Evolutionary conservation across 495 filamentous ascomycete species (phyloP).

Genomic region (Jackrogersella minutella): DNA sequence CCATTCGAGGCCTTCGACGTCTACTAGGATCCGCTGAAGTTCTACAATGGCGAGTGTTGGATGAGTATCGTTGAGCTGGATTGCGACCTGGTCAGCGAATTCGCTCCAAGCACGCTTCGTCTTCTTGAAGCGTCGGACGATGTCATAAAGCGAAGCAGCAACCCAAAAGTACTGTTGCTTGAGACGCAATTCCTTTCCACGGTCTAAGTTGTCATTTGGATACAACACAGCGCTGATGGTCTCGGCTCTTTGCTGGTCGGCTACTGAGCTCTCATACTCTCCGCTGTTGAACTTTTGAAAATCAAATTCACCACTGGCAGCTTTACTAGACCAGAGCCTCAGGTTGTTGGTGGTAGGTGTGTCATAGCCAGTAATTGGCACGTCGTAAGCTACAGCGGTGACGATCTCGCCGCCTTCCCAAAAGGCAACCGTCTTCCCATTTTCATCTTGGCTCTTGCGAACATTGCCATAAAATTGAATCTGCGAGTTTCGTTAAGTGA

Average conservation of each 20-base stretch:
- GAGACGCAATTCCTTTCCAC: constrained; percentile 94
- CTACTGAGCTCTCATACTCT: constrained; percentile 96
- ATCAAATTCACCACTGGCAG: constrained; percentile 95
- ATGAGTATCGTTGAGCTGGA: constrained; percentile 98
- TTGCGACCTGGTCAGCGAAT: constrained; percentile 94
- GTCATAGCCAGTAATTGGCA: constrained; percentile 89
- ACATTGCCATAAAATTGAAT: constrained; percentile 95
- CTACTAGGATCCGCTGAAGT: constrained; percentile 88
- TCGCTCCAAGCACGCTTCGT: constrained; percentile 87
- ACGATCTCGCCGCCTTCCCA: constrained; percentile 97
- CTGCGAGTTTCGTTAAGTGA: constrained; percentile 41
- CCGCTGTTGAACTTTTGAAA: constrained; percentile 99
- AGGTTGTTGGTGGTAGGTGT: constrained; percentile 96
- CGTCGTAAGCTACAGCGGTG: constrained; percentile 92
- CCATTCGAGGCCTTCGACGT: constrained; percentile 91
- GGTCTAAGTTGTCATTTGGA: constrained; percentile 95
- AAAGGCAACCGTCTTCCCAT: constrained; percentile 72
- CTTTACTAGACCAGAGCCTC: constrained; percentile 95
- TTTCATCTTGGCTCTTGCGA: constrained; percentile 71
- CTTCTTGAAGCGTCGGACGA: constrained; percentile 98
- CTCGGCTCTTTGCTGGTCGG: constrained; percentile 93
- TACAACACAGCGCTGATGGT: constrained; percentile 98
- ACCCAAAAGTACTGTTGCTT: constrained; percentile 99
- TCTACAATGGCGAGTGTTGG: constrained; percentile 96
- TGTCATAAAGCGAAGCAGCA: constrained; percentile 93